Evolutionary conservation across 306 rosid genomes (phyloP), one percentile per base, ranked within the genome.

Genomic region (Arachis stenosperma): DNA sequence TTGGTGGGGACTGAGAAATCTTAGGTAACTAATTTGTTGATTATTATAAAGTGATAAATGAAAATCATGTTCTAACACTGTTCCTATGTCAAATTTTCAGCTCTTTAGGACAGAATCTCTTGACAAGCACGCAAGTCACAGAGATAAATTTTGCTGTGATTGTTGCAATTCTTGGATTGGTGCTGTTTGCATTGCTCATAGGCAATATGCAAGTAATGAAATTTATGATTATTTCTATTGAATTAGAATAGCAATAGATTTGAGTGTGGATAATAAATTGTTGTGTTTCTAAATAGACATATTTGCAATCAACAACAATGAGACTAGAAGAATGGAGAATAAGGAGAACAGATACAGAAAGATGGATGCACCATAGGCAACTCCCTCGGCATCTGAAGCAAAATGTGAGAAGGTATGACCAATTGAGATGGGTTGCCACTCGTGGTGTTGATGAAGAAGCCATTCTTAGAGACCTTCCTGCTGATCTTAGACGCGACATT

Each of bases 321-420:
- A 29, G 85, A 51, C 77, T 85, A 33, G 89, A 85, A 71, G 89
- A 85, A 64, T 85, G 87, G 87, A 80, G 89, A 73, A 70, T 82
- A 50, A 85, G 79, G 55, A 85, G 87, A 41, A 83, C 77, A 14
- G 89, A 85, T 27, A 82, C 85, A 0, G 89, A 85, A 73, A 70
- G 76, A 77, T 85, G 89, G 89, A 82, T 85, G 89, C 83, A 43
- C 37, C 89, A 85, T 77, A 82, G 89, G 73, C 89, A 85, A 73
- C 81, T 85, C 47, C 89, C 89, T 6, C 48, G 0, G 55, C 62
- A 70, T 14, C 78, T 85, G 61, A 85, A 70, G 81, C 81, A 82
- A 68, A 77, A 69, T 15, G 87, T 85, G 40, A 74, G 89, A 62
- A 73, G 81, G 0, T 82, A 82, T 61, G 89, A 85, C 59, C 89